Percentiles rank a stretch among this genome's conserved stretches.
These are phyloP conservation scores for Testicularia cyperi DNA, from an alignment of 1,284 basidiomycete genomes.

Conservation along the genomic window DNA sequence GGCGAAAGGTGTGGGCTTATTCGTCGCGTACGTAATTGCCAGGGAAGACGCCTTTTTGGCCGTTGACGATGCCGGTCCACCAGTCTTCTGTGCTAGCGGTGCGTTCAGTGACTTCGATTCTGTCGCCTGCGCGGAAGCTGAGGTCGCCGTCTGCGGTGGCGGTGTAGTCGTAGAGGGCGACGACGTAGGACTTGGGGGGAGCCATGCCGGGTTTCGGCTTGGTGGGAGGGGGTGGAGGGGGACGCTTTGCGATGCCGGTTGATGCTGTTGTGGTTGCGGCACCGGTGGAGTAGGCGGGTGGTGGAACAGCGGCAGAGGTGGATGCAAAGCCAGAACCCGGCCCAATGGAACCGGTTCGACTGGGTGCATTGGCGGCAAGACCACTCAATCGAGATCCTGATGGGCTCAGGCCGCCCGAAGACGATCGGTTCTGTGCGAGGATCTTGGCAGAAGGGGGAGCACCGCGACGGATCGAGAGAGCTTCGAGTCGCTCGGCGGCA, in stretches of 20 bases:
- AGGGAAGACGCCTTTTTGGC: slow-evolving; percentile 86
- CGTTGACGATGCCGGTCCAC: slow-evolving; percentile 92
- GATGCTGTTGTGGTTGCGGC: slow-evolving; percentile 9
- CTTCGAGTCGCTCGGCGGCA: slow-evolving; percentile 66
- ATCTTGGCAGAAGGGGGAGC: slow-evolving; percentile 40
- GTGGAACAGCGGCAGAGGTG: slow-evolving; percentile 2
- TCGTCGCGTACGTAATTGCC: slow-evolving; percentile 63
- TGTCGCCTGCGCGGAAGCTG: slow-evolving; percentile 85
- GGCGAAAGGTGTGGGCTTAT: too few relatives aligned
- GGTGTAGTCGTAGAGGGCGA: slow-evolving; percentile 91
- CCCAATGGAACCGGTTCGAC: slow-evolving; percentile 13
- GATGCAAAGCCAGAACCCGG: neutral
- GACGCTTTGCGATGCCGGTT: slow-evolving; percentile 71
- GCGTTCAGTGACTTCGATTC: slow-evolving; percentile 86
- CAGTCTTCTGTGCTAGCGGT: slow-evolving; percentile 86
- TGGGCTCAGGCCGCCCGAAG: slow-evolving; percentile 8
- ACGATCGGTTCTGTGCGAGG: slow-evolving; percentile 23
- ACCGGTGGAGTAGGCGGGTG: slow-evolving; percentile 15
- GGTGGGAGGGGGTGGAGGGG: slow-evolving; percentile 81
- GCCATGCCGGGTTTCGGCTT: slow-evolving; percentile 73
- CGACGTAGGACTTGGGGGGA: slow-evolving; percentile 72
- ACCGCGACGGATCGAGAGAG: slow-evolving; percentile 47
- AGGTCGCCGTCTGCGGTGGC: slow-evolving; percentile 81
- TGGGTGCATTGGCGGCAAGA: slow-evolving; percentile 23
- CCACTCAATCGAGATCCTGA: slow-evolving; percentile 15